These are phyloP conservation scores for Amauroascus verrucosus DNA, from an alignment of 2,329 filamentous ascomycete genomes.

Conservation along the genomic window DNA sequence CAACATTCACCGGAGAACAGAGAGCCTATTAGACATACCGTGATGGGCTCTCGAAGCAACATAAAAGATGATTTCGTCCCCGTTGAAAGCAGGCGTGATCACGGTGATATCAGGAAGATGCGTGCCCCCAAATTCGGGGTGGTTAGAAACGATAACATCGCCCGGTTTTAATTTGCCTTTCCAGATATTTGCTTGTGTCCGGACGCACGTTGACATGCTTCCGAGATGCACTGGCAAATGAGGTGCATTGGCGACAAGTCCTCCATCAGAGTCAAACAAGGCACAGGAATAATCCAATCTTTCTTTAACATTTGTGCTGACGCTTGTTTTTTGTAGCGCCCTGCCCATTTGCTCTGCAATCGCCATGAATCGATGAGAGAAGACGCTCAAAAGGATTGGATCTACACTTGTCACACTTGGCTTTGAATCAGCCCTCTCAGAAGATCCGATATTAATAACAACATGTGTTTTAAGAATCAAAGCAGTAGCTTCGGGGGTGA, in stretches of 20 bases:
- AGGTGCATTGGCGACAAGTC: slow-evolving; percentile 64
- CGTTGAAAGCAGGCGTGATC: slow-evolving; percentile 61
- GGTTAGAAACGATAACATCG: slow-evolving; percentile 74
- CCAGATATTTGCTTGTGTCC: slow-evolving; percentile 68
- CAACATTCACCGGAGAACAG: neutral
- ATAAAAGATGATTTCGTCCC: slow-evolving; percentile 62
- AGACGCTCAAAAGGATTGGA: slow-evolving; percentile 67
- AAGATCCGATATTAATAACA: slow-evolving; percentile 62
- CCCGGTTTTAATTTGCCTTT: slow-evolving; percentile 64
- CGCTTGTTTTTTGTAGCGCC: slow-evolving; percentile 67
- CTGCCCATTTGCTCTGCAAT: slow-evolving; percentile 79
- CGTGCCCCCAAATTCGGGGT: slow-evolving; percentile 74
- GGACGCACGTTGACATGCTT: slow-evolving; percentile 69
- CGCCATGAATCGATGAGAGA: slow-evolving; percentile 74
- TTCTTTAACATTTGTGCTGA: slow-evolving; percentile 70
- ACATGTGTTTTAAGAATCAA: slow-evolving; percentile 73
- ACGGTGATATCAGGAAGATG: slow-evolving; percentile 76
- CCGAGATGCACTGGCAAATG: slow-evolving; percentile 70
- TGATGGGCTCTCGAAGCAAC: slow-evolving; percentile 65
- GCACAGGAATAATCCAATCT: slow-evolving; percentile 69
- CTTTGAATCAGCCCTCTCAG: slow-evolving; percentile 39
- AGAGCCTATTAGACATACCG: slow-evolving; percentile 45
- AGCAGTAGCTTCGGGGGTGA: slow-evolving; percentile 62
- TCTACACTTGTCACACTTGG: slow-evolving; percentile 50
- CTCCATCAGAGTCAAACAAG: slow-evolving; percentile 60